Percentiles rank a stretch among this genome's conserved stretches.
Conservation (phyloP, 2,329 filamentous ascomycete species). For the Fusarium drepaniforme region DNA sequence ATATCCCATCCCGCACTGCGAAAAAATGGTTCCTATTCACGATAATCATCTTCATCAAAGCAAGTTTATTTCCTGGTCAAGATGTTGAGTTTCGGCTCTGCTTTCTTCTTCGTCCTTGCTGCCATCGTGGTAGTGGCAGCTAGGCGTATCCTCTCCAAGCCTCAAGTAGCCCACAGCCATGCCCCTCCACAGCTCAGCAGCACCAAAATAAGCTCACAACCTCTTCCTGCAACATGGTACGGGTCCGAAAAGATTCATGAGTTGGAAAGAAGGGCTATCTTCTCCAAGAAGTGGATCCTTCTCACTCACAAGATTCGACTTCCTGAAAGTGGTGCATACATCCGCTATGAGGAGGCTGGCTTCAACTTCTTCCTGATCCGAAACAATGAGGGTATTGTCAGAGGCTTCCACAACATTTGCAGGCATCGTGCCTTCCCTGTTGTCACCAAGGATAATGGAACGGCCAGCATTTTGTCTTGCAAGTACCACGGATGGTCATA, state of each 20-base stretch:
- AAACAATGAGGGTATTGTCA: constrained; percentile 67
- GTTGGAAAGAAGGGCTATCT: constrained; percentile 67
- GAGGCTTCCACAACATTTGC: constrained; percentile 73
- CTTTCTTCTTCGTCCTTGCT: not conserved
- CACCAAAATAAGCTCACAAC: constrained; percentile 26
- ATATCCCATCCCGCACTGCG: not conserved
- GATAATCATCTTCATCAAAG: not conserved
- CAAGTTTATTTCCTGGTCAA: not conserved
- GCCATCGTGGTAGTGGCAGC: not conserved
- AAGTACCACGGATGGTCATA: constrained; percentile 74
- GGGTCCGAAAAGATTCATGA: constrained; percentile 65
- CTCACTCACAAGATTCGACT: constrained; percentile 66
- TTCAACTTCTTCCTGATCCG: constrained; percentile 66
- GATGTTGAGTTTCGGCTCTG: not conserved
- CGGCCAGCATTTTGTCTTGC: constrained; percentile 66
- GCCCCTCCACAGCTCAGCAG: constrained; percentile 22
- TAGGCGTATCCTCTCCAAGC: constrained; percentile 15
- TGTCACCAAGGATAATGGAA: constrained; percentile 62
- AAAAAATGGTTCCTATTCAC: not conserved
- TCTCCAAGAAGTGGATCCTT: constrained; percentile 67
- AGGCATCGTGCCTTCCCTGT: constrained; percentile 71
- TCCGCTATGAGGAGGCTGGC: constrained; percentile 65
- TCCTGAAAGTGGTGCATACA: constrained; percentile 65
- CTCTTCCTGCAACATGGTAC: constrained; percentile 57
- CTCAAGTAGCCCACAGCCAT: constrained; percentile 17